Evolutionary conservation across 371 early-diverging fungal species (phyloP).

Genomic region (Mortierella sp.): DNA sequence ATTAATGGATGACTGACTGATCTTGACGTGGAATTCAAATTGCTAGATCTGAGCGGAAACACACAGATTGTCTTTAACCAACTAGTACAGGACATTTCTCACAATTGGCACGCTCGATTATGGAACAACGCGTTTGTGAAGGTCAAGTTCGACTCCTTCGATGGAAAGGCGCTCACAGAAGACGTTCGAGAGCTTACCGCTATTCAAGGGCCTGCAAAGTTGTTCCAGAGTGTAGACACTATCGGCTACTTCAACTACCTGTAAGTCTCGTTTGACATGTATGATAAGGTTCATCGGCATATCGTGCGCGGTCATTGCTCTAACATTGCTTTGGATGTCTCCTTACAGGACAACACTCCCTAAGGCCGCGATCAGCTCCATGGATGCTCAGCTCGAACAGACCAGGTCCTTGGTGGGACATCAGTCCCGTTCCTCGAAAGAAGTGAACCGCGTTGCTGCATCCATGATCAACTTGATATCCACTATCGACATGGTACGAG

Average conservation of each 20-base stretch:
- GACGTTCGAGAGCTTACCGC: conserved; percentile 53
- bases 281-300: conserved; percentile 3
- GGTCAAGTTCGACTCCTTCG: conserved; percentile 40
- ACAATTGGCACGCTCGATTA: conserved; percentile 59
- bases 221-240: conserved; percentile 70
- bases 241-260: conserved; percentile 65
- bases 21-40: background rate
- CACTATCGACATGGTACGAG: conserved; percentile 39
- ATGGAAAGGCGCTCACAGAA: conserved; percentile 42
- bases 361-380: conserved; percentile 46
- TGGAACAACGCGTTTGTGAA: conserved; percentile 57
- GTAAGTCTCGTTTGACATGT: conserved; percentile 43
- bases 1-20: too few species aligned
- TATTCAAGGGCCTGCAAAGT: conserved; percentile 62
- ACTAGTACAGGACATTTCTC: conserved; percentile 54
- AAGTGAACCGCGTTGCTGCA: conserved; percentile 47
- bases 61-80: conserved; percentile 41
- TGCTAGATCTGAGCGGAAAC: conserved; percentile 34
- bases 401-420: conserved; percentile 45
- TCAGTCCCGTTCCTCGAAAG: conserved; percentile 44
- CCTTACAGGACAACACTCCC: conserved; percentile 43
- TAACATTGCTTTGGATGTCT: background rate
- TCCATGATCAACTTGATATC: conserved; percentile 47
- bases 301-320: background rate
- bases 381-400: conserved; percentile 50